A percentile compares a stretch with the other conserved stretches of the same genome.
These are phyloP conservation scores for Citrus australasica DNA, from an alignment of 345 rosid species.

Conservation along the genomic window DNA sequence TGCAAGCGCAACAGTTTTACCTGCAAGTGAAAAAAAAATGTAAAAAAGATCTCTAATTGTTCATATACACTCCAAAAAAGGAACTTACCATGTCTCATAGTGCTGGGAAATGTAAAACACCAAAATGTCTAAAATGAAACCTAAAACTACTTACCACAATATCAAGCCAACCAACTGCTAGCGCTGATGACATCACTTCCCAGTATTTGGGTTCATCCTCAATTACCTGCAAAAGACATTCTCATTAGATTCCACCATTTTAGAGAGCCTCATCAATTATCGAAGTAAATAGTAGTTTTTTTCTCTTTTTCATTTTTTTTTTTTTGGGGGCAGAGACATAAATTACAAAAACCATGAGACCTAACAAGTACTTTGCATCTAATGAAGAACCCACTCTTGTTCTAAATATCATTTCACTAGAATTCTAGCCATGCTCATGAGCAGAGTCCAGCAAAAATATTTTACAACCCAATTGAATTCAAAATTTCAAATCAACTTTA, in stretches of 20 bases:
- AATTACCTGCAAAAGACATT: slow-evolving; percentile 45
- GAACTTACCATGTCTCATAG: neutral
- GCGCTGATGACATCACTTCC: slow-evolving; percentile 76
- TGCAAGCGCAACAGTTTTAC: slow-evolving; percentile 84
- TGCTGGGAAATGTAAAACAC: neutral
- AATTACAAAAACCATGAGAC: neutral
- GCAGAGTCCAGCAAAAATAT: neutral
- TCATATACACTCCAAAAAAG: neutral
- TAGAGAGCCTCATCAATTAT: slow-evolving; percentile 6
- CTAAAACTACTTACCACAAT: slow-evolving; percentile 57
- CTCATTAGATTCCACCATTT: slow-evolving; percentile 1
- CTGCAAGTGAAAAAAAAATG: slow-evolving; percentile 34
- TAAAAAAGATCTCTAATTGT: neutral
- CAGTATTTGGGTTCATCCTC: slow-evolving; percentile 83
- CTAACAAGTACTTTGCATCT: neutral
- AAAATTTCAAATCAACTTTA: neutral
- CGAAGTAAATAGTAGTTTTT: neutral
- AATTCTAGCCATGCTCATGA: neutral
- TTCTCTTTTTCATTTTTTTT: too few relatives aligned
- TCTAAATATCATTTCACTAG: neutral
- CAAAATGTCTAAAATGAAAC: slow-evolving; percentile 4
- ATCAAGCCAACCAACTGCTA: slow-evolving; percentile 93
- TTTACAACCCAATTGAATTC: neutral
- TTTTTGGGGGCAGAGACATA: neutral
- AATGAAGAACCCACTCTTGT: neutral